Evolutionary conservation across 108 stramenopile genomes (phyloP), one percentile per base, ranked within the genome.

Genomic region (Stephanodiscus triporus): DNA sequence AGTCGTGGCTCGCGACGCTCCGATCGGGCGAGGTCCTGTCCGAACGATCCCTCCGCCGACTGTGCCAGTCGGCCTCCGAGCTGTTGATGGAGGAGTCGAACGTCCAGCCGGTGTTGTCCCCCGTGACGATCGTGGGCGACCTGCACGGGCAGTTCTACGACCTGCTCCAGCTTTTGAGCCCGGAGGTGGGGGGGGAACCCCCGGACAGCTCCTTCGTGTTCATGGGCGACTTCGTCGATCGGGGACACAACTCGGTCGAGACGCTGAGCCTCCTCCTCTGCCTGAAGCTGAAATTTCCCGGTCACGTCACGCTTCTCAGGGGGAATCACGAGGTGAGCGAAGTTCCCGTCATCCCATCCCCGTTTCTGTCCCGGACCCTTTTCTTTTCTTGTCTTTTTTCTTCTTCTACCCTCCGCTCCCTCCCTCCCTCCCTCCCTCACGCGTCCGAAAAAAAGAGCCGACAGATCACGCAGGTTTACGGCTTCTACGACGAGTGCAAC

Each of bases 111-210:
- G 92, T 96, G 1, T 22, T 77, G 0, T 81, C 84, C 29, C 95
- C 95, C 0, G 95, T 96, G 17, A 96, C 91, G 34, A 87, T 97
- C 65, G 95, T 95, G 11, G 98, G 97, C 9, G 98, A 98, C 74
- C 77, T 98, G 37, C 98, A 98, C 72, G 98, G 98, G 0, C 98
- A 98, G 75, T 97, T 97, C 68, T 98, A 93, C 72, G 98, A 98
- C 80, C 77, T 98, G 51, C 71, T 95, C 20, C 88, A 93, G 65
- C 78, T 98, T 17, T 89, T 98, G 54, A 88, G 76, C 56, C 76
- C 79, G 6, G 77, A 88, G 36, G 86, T 91, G 40, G 95, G 90
- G 65, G 91, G 89, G 11, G 81, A 84, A 56, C 88, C 91, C 19
- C 97, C 95, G 6, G 86, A 89, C 27, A 92, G 85, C n/a, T 91